phyloP scores from a whole-genome alignment of 2,329 filamentous ascomycete species.

The Fusarium cyanostomum region DNA sequence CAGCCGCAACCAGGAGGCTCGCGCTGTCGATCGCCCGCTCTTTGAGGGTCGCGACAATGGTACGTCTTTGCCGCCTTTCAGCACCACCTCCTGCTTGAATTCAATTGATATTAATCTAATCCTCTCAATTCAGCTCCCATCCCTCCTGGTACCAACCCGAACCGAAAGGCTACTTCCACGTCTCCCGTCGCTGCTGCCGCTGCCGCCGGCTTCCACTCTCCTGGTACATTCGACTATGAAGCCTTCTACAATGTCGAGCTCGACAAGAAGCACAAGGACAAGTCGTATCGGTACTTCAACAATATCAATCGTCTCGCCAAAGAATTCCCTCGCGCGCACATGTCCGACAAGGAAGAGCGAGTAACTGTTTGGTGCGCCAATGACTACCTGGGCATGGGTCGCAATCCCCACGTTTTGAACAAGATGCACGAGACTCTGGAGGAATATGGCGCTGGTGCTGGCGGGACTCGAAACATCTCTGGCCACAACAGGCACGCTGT shows the following conservation, averaged over 20 bases:
- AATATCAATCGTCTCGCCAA: conserved; percentile 99
- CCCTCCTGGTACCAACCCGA: conserved; percentile 37
- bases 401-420: conserved; percentile 85
- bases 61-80: conserved; percentile 46
- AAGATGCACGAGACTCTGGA: conserved; percentile 96
- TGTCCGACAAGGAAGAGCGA: conserved; percentile 80
- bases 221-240: conserved; percentile 86
- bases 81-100: not conserved
- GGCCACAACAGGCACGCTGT: conserved; percentile 97
- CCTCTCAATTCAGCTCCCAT: conserved; percentile 23
- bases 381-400: conserved; percentile 97
- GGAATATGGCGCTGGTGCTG: conserved; percentile 92
- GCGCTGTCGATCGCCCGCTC: conserved; percentile 72
- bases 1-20: conserved; percentile 78
- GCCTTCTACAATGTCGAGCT: conserved; percentile 87
- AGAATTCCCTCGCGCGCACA: conserved; percentile 95
- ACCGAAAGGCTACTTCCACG: conserved; percentile 37
- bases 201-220: conserved; percentile 41
- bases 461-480: conserved; percentile 96
- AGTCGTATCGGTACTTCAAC: conserved; percentile 99
- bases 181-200: conserved; percentile 37
- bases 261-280: conserved; percentile 99
- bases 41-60: conserved; percentile 60
- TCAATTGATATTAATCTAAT: conserved; percentile 18
- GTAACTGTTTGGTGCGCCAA: conserved; percentile 99